phyloP scores from a whole-genome alignment of 1,284 basidiomycete species.

The Inonotus hispidus region DNA sequence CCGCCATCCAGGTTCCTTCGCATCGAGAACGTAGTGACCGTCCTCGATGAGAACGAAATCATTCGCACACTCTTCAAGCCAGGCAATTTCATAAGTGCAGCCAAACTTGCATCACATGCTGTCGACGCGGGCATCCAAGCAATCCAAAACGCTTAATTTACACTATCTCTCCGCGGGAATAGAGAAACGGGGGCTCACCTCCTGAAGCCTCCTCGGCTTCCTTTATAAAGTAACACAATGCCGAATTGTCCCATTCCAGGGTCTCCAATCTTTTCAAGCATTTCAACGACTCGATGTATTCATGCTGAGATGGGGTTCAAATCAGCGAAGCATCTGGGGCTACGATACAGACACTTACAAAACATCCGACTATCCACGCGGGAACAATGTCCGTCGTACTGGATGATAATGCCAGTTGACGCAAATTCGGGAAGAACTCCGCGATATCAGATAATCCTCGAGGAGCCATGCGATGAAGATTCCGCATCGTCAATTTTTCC shows the following conservation, averaged over 20 bases:
- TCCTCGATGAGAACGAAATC: not conserved
- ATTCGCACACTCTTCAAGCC: not conserved
- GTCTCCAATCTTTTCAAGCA: not conserved
- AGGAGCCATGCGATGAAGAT: not conserved
- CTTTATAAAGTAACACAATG: not conserved
- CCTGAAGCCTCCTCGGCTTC: not conserved
- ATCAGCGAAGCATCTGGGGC: not conserved
- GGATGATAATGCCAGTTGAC: not conserved
- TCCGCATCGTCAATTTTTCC: not conserved
- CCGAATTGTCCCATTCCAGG: conserved; percentile 1
- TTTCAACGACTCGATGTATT: not conserved
- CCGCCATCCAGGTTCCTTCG: not conserved
- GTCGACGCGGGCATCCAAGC: not conserved
- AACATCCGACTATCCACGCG: not conserved
- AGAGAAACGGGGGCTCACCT: not conserved
- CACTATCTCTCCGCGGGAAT: not conserved
- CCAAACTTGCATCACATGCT: not conserved
- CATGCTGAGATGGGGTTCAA: not conserved
- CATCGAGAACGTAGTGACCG: not conserved
- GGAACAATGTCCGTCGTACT: conserved; percentile 5
- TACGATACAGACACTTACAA: not conserved
- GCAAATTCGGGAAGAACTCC: not conserved
- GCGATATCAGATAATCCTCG: not conserved
- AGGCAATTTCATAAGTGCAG: not conserved
- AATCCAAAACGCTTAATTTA: not conserved